These are phyloP conservation scores for Canna indica DNA, from an alignment of 176 grass and related monocot species.

Conservation along the genomic window DNA sequence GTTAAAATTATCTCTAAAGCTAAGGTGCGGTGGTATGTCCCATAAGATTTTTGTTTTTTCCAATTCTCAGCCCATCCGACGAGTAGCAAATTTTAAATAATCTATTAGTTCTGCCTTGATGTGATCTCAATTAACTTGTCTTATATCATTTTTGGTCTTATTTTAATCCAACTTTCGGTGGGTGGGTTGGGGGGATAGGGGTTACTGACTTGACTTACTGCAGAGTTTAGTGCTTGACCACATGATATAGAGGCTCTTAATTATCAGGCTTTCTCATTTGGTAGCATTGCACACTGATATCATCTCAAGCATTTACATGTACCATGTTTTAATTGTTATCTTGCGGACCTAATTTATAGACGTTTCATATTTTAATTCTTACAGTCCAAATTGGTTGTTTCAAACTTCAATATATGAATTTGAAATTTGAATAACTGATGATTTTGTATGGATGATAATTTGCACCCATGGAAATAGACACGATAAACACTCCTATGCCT, in stretches of 20 bases:
- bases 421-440: background rate
- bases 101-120: background rate
- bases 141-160: too few relatives aligned
- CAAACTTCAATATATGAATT: background rate
- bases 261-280: background rate
- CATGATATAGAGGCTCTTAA: background rate
- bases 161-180: background rate
- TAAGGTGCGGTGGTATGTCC: constrained; percentile 48
- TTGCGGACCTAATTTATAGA: too few relatives aligned
- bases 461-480: too few relatives aligned
- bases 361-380: too few relatives aligned
- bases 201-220: too few relatives aligned
- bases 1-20: constrained; percentile 97
- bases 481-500: too few relatives aligned
- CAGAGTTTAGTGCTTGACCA: background rate
- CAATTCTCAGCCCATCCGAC: constrained; percentile 1
- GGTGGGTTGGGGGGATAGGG: background rate
- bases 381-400: too few relatives aligned
- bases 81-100: background rate
- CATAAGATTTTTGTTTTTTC: constrained; percentile 14
- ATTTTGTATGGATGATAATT: background rate
- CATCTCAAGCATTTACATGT: background rate
- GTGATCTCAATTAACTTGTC: background rate
- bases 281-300: background rate
- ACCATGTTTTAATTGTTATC: too few relatives aligned